Base-by-base conservation (phyloP, 768 basidiomycete genomes). In the Trametes cubensis region DNA sequence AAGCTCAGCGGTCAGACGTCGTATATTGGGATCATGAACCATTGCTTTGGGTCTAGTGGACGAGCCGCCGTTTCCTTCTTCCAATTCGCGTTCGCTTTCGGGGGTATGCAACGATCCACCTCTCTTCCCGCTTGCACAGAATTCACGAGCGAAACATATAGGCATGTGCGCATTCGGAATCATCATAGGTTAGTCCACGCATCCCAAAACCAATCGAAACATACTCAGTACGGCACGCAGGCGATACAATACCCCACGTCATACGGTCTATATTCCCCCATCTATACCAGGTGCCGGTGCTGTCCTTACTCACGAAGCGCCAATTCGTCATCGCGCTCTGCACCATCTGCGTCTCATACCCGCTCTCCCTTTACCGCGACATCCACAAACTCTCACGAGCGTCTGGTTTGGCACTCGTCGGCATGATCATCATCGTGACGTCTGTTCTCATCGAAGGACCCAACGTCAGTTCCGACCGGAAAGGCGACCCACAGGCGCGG, bases 91-190 rank as follows among this genome's bases (percentile, higher is more conserved):
- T 98, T 99, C 72, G 97, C 97, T 8, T 97, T 97, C 66, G 97
- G 97, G 69, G 95, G 94, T 88, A 69, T 55, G 84, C 8, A 39
- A 5, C 34, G 20, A 10, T 20, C 4, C 10, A 45, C 41, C 59
- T 68, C n/a, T 67, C 46, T 44, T 38, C 3, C 40, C 42, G n/a
- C 23, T 5, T 5, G 4, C 14, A 15, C 15, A 34, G 17, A 28
- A 30, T 14, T 62, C 28, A 13, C 26, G 8, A 2, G 21, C n/a
- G 20, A n/a, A 14, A 5, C 10, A 15, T 17, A 40, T 25, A 92
- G 92, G 96, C 45, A 98, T 98, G 95, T 96, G 94, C 67, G 96
- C 96, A 0, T 98, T 98, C 73, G 93, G 94, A 28, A 96, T 98
- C 69, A 98, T 98, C 67, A 94, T 97, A 57, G 88, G 80, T 82